Percentiles rank a stretch among this genome's conserved stretches.
phyloP scores from a whole-genome alignment of 2,329 filamentous ascomycete species.

The Blastomyces emzantsi region DNA sequence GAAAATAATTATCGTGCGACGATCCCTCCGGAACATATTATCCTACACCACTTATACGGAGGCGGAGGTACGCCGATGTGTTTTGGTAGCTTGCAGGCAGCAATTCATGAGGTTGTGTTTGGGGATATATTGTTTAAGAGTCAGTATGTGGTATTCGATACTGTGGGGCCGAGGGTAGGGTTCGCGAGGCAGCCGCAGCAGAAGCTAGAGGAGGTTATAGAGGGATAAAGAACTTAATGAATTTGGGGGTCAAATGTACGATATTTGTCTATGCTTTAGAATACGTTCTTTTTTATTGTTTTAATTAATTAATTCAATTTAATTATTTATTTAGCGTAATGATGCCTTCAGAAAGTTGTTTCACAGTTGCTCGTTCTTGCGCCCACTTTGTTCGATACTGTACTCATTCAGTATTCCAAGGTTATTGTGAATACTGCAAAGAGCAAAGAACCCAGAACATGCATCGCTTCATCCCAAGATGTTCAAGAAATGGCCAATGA shows the following conservation, averaged over 20 bases:
- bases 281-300: too few relatives aligned
- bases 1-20: constrained; percentile 41
- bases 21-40: constrained; percentile 48
- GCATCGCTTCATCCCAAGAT: background rate
- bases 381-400: background rate
- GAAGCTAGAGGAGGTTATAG: background rate
- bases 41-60: constrained; percentile 36
- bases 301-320: too few relatives aligned
- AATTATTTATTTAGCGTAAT: too few relatives aligned
- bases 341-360: background rate
- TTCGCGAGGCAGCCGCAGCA: constrained; percentile 10
- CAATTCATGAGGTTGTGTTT: constrained; percentile 46
- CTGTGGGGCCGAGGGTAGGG: constrained; percentile 10
- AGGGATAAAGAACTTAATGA: background rate
- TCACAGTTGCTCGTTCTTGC: background rate
- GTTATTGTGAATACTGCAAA: background rate
- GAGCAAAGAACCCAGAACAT: background rate
- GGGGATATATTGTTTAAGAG: constrained; percentile 53
- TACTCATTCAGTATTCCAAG: background rate
- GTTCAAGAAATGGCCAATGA: background rate
- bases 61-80: constrained; percentile 37
- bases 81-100: constrained; percentile 51
- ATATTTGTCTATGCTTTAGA: background rate
- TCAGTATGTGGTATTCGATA: constrained; percentile 52
- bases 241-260: background rate